Percentiles rank a stretch among this genome's conserved stretches.
phyloP scores from a whole-genome alignment of 2,329 filamentous ascomycete genomes.

The Curvularia verruculosa region DNA sequence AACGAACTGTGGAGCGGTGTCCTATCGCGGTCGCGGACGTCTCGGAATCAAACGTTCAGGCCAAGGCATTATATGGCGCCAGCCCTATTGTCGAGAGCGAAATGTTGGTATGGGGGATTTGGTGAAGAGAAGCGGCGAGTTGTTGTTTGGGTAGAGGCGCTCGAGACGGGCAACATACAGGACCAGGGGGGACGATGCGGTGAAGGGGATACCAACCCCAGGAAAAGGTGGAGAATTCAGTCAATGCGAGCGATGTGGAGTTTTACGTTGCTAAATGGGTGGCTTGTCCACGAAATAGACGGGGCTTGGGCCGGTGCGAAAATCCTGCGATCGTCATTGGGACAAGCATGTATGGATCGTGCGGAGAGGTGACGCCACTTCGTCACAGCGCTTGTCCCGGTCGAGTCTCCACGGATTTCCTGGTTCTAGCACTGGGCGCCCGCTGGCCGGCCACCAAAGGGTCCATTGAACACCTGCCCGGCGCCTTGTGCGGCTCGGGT shows the following conservation, averaged over 20 bases:
- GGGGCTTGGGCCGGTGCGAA: constrained; percentile 19
- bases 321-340: constrained; percentile 24
- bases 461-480: neutral
- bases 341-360: constrained; percentile 19
- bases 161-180: constrained; percentile 3
- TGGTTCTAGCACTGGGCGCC: constrained; percentile 10
- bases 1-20: constrained; percentile 3
- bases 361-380: constrained; percentile 26
- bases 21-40: constrained; percentile 36
- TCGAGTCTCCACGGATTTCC: constrained; percentile 13
- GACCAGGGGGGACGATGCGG: constrained; percentile 19
- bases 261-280: constrained; percentile 23
- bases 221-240: constrained; percentile 29
- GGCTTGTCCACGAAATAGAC: constrained; percentile 17
- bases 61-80: constrained; percentile 34
- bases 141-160: constrained; percentile 7
- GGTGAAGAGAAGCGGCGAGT: neutral
- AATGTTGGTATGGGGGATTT: neutral
- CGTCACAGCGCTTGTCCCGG: constrained; percentile 17
- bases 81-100: constrained; percentile 11
- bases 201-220: constrained; percentile 29
- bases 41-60: constrained; percentile 24
- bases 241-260: constrained; percentile 24
- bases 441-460: constrained; percentile 8
- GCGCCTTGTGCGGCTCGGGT: constrained; percentile 9